phyloP scores from a whole-genome alignment of 2,329 filamentous ascomycete species.

The Aspergillus luchuensis region DNA sequence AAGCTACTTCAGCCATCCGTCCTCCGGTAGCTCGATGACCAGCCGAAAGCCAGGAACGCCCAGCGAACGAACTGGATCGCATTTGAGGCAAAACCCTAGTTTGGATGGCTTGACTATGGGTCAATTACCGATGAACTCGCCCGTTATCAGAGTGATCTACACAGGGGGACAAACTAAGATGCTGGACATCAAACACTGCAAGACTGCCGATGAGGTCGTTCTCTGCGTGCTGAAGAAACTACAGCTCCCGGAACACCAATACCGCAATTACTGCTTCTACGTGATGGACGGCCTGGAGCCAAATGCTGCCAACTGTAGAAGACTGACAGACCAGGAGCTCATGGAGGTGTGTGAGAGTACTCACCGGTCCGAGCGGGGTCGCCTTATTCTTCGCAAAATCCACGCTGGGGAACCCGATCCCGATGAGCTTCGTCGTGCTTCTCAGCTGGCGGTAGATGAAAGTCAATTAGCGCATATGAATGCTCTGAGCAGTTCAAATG shows the following conservation, averaged over 20 bases:
- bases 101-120: conserved; percentile 85
- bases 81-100: conserved; percentile 79
- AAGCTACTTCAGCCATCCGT: conserved; percentile 58
- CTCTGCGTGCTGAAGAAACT: conserved; percentile 86
- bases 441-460: conserved; percentile 87
- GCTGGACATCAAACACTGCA: conserved; percentile 88
- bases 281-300: conserved; percentile 83
- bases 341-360: conserved; percentile 89
- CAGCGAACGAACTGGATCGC: conserved; percentile 66
- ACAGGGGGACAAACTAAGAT: conserved; percentile 90
- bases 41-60: conserved; percentile 62
- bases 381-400: conserved; percentile 89
- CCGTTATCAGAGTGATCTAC: conserved; percentile 90
- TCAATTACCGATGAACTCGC: conserved; percentile 79
- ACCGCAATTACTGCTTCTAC: conserved; percentile 96
- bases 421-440: conserved; percentile 82
- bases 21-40: conserved; percentile 55
- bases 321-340: conserved; percentile 82
- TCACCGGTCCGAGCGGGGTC: conserved; percentile 80
- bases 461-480: conserved; percentile 71
- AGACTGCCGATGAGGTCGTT: conserved; percentile 89
- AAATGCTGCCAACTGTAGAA: conserved; percentile 76
- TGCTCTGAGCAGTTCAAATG: conserved; percentile 63
- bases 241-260: conserved; percentile 82
- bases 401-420: conserved; percentile 86